Evolutionary conservation across 208 protist species (phyloP), one percentile per base, ranked within the genome.

Genomic region (Crithidia fasciculata): DNA sequence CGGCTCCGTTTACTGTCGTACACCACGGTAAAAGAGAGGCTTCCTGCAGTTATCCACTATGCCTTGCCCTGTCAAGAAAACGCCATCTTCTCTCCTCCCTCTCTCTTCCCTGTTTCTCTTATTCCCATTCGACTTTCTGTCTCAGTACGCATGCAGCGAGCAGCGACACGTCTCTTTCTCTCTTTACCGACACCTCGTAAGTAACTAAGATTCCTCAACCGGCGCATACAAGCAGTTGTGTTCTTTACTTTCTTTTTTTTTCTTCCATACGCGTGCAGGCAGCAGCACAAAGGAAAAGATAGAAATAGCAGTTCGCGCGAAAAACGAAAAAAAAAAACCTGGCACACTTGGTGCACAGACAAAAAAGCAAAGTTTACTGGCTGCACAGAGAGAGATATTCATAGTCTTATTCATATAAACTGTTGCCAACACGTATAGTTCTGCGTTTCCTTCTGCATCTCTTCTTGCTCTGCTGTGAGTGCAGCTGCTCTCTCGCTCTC

Each of bases 141-240:
- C 45, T 12, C 6, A 49, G 6, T 13, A 49, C 44, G n/a, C n/a
- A n/a, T 53, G 55, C 18, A 55, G 6, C 13, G 45, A 47, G 39
- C 19, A 58, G 37, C 40, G 37, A 44, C 5, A 60, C 5, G n/a
- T n/a, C n/a, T n/a, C n/a, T 36, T 59, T 49, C 10, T 28, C 50
- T 50, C 50, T 62, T 61, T 62, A 62, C 55, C 40, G 54, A 60
- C 52, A 47, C 16, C 4, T 58, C 3, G 28, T 8, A 15, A 58
- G 41, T 69, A 69, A 69, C 63, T 57, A 69, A 67, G 2, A 36
- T 52, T 28, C 5, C 10, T 45, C 36, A 41, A 67, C 62, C 7
- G 36, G 60, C 18, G 28, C 52, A 44, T 62, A 40, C 19, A 62
- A 37, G 40, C 7, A 36, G 44, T 67, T 41, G 57, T 54, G 39